Conservation (phyloP, 371 early-diverging fungal genomes). For the Mortierella sp. region DNA sequence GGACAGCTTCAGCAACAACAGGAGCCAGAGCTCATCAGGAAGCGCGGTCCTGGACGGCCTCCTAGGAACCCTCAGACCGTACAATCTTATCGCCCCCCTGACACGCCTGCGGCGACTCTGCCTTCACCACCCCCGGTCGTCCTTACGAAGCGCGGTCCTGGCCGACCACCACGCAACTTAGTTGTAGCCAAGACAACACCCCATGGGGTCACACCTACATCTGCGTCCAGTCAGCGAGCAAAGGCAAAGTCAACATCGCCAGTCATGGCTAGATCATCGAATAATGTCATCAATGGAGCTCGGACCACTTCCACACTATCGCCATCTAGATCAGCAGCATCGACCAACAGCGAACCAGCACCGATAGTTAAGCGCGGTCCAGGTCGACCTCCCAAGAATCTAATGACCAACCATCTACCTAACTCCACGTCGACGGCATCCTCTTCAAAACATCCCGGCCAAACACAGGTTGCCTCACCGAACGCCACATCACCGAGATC, state of each 20-base stretch:
- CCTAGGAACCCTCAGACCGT: constrained; percentile 8
- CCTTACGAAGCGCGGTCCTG: constrained; percentile 48
- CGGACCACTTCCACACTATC: constrained; percentile 11
- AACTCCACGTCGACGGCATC: constrained; percentile 7
- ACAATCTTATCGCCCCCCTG: background rate
- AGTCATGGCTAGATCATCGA: constrained; percentile 26
- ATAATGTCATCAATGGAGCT: constrained; percentile 3
- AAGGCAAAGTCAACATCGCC: constrained; percentile 48
- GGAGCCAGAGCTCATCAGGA: constrained; percentile 8
- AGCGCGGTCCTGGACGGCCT: constrained; percentile 36
- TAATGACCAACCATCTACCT: background rate
- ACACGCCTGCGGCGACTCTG: background rate
- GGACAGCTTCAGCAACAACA: constrained; percentile 10
- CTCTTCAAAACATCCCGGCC: constrained; percentile 8
- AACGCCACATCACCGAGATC: constrained; percentile 19
- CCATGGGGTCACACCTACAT: constrained; percentile 2
- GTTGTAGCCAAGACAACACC: constrained; percentile 5
- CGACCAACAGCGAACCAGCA: constrained; percentile 6
- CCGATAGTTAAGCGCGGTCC: constrained; percentile 17
- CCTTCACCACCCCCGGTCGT: constrained; percentile 27
- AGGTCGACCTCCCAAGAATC: constrained; percentile 32
- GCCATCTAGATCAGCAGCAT: constrained; percentile 18
- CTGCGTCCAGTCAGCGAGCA: background rate
- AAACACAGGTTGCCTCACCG: constrained; percentile 4
- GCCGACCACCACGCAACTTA: constrained; percentile 47